Evolutionary conservation across 2,329 filamentous ascomycete genomes (phyloP), one percentile per base, ranked within the genome.

Genomic region (Ampelomyces quisqualis): DNA sequence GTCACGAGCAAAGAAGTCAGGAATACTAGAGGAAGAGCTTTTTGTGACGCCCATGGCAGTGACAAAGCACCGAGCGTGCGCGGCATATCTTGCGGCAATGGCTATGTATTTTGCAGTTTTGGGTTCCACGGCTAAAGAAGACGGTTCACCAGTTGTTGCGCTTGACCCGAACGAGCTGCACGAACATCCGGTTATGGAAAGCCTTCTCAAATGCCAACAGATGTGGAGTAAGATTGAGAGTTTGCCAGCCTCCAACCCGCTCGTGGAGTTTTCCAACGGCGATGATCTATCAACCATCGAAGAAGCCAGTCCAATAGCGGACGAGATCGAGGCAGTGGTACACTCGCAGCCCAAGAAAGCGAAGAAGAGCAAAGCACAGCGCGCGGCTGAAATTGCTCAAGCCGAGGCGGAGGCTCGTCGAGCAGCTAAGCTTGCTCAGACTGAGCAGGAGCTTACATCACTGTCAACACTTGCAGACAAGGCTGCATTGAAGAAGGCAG

Each of bases 31-130:
- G 24, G 43, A 37, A 8, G 22, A 38, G 5, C 8, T 30, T 2
- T 32, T 39, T 13, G 44, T 50, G 1, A 63, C 57, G 3, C 65
- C 67, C 1, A 62, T 64, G 38, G 66, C 64, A 7, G 51, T 70
- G 7, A 76, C 88, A 43, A 93, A 91, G 65, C 84, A 86, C 63
- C 84, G 88, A 67, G 82, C 90, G 8, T 75, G 95, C 26, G 85
- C 88, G 4, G 88, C 90, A 45, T 97, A 98, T 63, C 75, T 97
- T 17, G 89, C 87, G 29, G 79, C 88, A 1, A 76, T 98, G 53
- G 85, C 87, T 34, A 90, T 95, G 81, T 98, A 98, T 69, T 95
- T 98, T 67, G 88, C 90, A 24, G 79, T 97, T 23, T 73, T 98
- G n/a, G 88, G 89, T 8, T 95, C 89, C 0, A 84, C 88, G 1